A percentile compares a stretch with the other conserved stretches of the same genome.
Conservation (phyloP, 257 asterid genomes). For the Orobanche coerulescens region DNA sequence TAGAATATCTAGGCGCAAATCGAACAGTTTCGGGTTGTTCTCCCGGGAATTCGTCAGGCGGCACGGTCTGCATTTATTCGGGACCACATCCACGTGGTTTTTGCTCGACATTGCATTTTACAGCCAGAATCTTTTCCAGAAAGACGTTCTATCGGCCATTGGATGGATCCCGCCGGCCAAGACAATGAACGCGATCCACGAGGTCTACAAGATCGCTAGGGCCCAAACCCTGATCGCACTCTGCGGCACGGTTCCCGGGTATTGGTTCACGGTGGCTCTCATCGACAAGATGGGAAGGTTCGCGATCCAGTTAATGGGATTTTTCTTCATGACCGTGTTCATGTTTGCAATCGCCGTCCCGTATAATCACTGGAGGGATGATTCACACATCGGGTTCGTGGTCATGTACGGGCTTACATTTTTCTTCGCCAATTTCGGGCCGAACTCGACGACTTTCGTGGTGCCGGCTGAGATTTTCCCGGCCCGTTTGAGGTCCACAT, state of each 20-base stretch:
- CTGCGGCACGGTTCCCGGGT: slow-evolving; percentile 49
- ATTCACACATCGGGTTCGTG: slow-evolving; percentile 37
- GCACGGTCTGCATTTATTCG: slow-evolving; percentile 44
- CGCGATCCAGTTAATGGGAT: slow-evolving; percentile 45
- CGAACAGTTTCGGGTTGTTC: not conserved
- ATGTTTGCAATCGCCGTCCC: slow-evolving; percentile 50
- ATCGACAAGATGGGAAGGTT: slow-evolving; percentile 46
- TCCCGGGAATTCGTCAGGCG: slow-evolving; percentile 26
- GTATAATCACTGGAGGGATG: slow-evolving; percentile 34
- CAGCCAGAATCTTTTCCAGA: slow-evolving; percentile 47
- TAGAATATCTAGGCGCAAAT: not conserved
- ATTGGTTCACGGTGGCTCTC: slow-evolving; percentile 48
- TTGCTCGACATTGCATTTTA: slow-evolving; percentile 44
- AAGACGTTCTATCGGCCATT: slow-evolving; percentile 35
- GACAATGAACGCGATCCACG: slow-evolving; percentile 45
- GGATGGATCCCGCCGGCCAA: slow-evolving; percentile 49
- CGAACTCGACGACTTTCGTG: slow-evolving; percentile 51
- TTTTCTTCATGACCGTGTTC: slow-evolving; percentile 52
- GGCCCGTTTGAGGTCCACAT: slow-evolving; percentile 45
- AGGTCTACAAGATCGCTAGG: slow-evolving; percentile 36
- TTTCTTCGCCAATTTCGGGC: slow-evolving; percentile 54
- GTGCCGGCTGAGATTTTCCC: slow-evolving; percentile 61
- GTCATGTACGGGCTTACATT: slow-evolving; percentile 40
- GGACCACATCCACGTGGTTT: slow-evolving; percentile 49
- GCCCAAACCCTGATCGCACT: slow-evolving; percentile 50